Evolutionary conservation across 257 asterid species (phyloP).

Genomic region (Schizonepeta tenuifolia): DNA sequence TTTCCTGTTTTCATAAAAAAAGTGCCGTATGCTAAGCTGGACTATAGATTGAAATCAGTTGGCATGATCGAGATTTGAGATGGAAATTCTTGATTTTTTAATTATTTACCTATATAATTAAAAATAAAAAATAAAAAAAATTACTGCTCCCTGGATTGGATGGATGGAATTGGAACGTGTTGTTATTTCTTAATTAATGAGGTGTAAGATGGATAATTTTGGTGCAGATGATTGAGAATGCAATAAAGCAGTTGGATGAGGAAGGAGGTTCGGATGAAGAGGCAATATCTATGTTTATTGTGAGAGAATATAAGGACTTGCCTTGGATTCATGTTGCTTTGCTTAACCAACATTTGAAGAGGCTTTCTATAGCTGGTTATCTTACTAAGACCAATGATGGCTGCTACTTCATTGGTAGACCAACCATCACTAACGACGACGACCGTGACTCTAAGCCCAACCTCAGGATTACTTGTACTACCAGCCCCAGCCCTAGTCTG

Average conservation of each 20-base stretch:
- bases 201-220: background rate
- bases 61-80: background rate
- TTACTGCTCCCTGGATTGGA: too few relatives aligned
- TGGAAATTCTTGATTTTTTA: too few relatives aligned
- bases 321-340: conserved; percentile 58
- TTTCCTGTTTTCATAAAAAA: too few relatives aligned
- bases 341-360: conserved; percentile 49
- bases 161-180: background rate
- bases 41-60: background rate
- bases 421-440: background rate
- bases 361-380: conserved; percentile 46
- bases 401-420: conserved; percentile 36
- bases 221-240: conserved; percentile 71
- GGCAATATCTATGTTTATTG: conserved; percentile 55
- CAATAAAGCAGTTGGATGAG: conserved; percentile 52
- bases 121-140: too few relatives aligned
- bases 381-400: conserved; percentile 34
- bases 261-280: conserved; percentile 53
- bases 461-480: background rate
- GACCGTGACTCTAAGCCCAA: conserved; percentile 14
- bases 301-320: conserved; percentile 42
- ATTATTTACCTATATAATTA: too few relatives aligned
- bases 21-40: too few relatives aligned
- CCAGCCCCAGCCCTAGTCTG: conserved; percentile 4
- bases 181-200: background rate